Percentiles rank a stretch among this genome's conserved stretches.
Evolutionary conservation across 768 basidiomycete genomes (phyloP).

Genomic region (Sporobolomyces pararoseus): DNA sequence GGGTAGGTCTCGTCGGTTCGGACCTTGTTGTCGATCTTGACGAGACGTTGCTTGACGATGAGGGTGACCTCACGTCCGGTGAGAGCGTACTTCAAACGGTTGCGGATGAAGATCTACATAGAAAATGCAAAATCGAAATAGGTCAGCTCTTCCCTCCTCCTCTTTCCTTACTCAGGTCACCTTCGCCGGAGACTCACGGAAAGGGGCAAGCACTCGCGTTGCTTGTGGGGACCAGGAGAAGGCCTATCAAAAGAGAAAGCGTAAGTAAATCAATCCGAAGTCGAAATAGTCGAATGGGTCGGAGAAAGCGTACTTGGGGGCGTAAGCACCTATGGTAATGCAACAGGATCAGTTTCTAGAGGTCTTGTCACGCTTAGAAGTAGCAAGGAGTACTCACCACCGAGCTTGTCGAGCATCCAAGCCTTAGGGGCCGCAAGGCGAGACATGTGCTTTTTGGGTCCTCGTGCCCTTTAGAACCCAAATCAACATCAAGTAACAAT

Average conservation of each 20-base stretch:
- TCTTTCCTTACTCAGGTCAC: too few relatives aligned
- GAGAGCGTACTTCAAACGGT: slow-evolving; percentile 98
- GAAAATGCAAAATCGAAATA: neutral
- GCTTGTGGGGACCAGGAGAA: slow-evolving; percentile 99
- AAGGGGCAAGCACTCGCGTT: slow-evolving; percentile 95
- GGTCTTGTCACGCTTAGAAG: neutral
- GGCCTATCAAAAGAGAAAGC: slow-evolving; percentile 51
- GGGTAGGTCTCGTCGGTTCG: slow-evolving; percentile 96
- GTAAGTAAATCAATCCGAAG: slow-evolving; percentile 47
- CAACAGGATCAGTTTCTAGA: neutral
- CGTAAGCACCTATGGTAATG: slow-evolving; percentile 67
- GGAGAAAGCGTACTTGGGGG: slow-evolving; percentile 50
- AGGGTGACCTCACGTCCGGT: slow-evolving; percentile 92
- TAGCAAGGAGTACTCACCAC: slow-evolving; percentile 50
- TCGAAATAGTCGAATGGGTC: too few relatives aligned
- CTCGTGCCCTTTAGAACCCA: slow-evolving; percentile 25
- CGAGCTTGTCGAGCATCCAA: slow-evolving; percentile 99
- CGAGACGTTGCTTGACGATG: slow-evolving; percentile 91
- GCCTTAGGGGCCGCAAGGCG: slow-evolving; percentile 92
- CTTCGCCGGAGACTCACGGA: slow-evolving; percentile 55
- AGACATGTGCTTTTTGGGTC: slow-evolving; percentile 59
- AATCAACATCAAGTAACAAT: neutral
- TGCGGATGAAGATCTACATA: slow-evolving; percentile 79
- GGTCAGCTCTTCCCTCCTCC: neutral
- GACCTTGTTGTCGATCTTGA: slow-evolving; percentile 98